Base-by-base conservation (phyloP, 768 basidiomycete species). In the Lentinula sp. region DNA sequence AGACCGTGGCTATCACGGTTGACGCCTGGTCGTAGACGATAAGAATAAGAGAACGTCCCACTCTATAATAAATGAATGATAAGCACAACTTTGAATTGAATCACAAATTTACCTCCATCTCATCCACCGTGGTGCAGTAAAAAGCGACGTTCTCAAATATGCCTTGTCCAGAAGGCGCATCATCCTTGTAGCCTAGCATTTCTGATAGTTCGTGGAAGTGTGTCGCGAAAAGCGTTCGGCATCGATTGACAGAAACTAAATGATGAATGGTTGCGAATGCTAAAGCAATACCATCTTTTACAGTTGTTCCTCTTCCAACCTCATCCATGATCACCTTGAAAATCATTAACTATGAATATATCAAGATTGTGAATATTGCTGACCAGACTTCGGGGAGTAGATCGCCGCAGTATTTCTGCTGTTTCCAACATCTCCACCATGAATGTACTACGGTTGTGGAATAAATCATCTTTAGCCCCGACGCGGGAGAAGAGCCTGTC, bases 381-480 rank as follows among this genome's bases (percentile, higher is more conserved):
- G 66, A 93, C 95, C 59, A 99, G 78, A 63, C 95, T 97, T 60
- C 78, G 82, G 2, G 83, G 74, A 7, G 95, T 97, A 2, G 97
- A 95, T 20, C 86, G 84, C 23, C 82, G 79, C 18, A 99, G 80
- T 61, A 99, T 98, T 50, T 94, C 88, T 1, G 93, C 89, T 0
- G 95, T 93, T 74, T 98, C 96, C 36, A 92, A 78, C 92, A 95
- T 95, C 74, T 95, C 93, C n/a, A 95, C 90, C 93, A 98, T 97
- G 72, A 98, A 99, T 0, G 96, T 98, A 67, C 93, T 95, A 61
- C 93, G 77, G 70, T 97, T 95, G 58, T 91, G 83, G 72, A 93
- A 97, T 33, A 99, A 74, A 68, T 99, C 95, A 66, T 99, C 96
- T 70, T 91, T 89, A 2, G 97, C 96, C 0, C 96, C 97, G 12